Evolutionary conservation across 1,284 basidiomycete species (phyloP).

Genomic region (Sporisorium sorghi): DNA sequence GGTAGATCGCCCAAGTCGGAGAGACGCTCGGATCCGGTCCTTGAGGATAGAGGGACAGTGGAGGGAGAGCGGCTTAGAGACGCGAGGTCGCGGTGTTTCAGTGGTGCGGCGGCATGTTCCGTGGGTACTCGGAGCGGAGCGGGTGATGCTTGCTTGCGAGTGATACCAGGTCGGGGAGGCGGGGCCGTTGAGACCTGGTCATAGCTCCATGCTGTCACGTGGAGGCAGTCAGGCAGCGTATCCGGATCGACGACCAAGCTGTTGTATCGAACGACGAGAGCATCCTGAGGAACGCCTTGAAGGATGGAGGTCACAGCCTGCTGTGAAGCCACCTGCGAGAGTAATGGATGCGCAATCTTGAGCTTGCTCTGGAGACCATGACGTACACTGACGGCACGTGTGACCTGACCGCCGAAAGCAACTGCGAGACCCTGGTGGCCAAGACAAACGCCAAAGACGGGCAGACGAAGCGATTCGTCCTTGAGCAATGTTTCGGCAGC

Average conservation of each 20-base stretch:
- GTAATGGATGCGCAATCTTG: slow-evolving; percentile 7
- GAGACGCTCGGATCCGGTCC: slow-evolving; percentile 29
- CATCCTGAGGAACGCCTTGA: slow-evolving; percentile 72
- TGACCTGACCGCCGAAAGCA: slow-evolving; percentile 76
- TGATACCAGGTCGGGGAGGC: slow-evolving; percentile 31
- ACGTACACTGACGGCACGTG: slow-evolving; percentile 41
- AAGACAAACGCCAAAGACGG: slow-evolving; percentile 88
- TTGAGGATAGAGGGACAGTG: slow-evolving; percentile 28
- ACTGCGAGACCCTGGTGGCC: slow-evolving; percentile 90
- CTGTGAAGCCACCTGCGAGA: not conserved
- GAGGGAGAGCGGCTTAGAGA: slow-evolving; percentile 36
- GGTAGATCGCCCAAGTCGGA: slow-evolving; percentile 27
- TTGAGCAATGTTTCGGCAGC: slow-evolving; percentile 55
- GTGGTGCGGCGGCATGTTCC: slow-evolving; percentile 13
- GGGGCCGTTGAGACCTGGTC: slow-evolving; percentile 43
- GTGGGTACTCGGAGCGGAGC: not conserved
- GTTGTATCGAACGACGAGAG: slow-evolving; percentile 85
- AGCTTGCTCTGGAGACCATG: slow-evolving; percentile 60
- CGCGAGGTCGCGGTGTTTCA: slow-evolving; percentile 35
- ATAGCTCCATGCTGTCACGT: slow-evolving; percentile 70
- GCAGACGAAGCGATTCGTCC: slow-evolving; percentile 71
- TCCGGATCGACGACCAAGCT: slow-evolving; percentile 72
- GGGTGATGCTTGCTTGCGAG: slow-evolving; percentile 5
- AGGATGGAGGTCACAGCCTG: slow-evolving; percentile 75
- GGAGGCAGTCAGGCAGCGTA: slow-evolving; percentile 70